These are phyloP conservation scores for Pythium utonaiense DNA, from an alignment of 352 stramenopile genomes.

Conservation along the genomic window DNA sequence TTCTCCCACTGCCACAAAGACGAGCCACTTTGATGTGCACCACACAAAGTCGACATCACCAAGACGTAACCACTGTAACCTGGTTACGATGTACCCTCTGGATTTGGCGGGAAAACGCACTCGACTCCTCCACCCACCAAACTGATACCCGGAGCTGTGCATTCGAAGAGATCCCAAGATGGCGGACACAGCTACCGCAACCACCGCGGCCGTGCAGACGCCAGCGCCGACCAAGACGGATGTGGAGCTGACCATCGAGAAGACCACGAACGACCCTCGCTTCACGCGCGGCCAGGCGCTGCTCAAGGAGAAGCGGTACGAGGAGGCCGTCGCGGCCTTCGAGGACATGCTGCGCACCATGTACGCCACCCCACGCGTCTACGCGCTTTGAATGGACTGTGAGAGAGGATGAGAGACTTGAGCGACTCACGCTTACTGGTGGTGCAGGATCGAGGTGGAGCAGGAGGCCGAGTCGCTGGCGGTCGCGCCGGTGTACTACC, in stretches of 20 bases:
- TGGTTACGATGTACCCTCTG: not conserved
- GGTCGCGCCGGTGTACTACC: slow-evolving; percentile 51
- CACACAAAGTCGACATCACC: slow-evolving; percentile 2
- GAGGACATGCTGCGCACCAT: slow-evolving; percentile 77
- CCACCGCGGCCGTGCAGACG: not conserved
- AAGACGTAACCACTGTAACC: not conserved
- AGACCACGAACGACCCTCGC: slow-evolving; percentile 66
- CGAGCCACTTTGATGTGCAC: slow-evolving; percentile 7
- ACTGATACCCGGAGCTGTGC: no score
- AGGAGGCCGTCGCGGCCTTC: slow-evolving; percentile 74
- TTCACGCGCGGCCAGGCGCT: slow-evolving; percentile 66
- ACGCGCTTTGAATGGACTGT: no score
- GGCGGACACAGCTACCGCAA: slow-evolving; percentile 6
- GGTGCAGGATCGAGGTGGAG: slow-evolving; percentile 57
- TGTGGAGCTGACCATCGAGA: slow-evolving; percentile 36
- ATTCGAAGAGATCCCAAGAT: not conserved
- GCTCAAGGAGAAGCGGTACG: slow-evolving; percentile 76
- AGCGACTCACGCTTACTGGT: not conserved
- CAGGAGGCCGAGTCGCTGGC: slow-evolving; percentile 60
- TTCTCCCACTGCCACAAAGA: slow-evolving; percentile 2
- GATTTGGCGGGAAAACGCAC: slow-evolving; percentile 28
- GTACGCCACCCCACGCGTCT: slow-evolving; percentile 26
- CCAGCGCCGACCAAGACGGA: slow-evolving; percentile 3
- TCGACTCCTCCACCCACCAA: not conserved
- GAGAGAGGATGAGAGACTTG: no score